Evolutionary conservation across 768 basidiomycete genomes (phyloP), one percentile per base, ranked within the genome.

Genomic region (Pleurotus salmoneostramineus): DNA sequence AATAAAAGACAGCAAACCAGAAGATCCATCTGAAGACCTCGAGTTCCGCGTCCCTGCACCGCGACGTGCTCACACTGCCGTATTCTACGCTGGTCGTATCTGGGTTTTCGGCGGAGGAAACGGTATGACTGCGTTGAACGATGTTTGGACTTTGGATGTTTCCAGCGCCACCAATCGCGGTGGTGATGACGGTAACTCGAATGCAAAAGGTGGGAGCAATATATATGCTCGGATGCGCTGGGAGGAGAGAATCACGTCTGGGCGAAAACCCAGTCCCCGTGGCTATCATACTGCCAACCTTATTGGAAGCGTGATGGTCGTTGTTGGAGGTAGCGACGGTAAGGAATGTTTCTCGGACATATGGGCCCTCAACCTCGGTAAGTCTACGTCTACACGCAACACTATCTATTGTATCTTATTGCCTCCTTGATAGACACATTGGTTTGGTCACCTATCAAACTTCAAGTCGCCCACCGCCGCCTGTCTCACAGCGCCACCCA

Each of bases 101-200:
- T 92, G 90, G 76, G 72, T 97, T 3, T 97, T 96, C 64, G 95
- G 94, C 6, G 94, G 95, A n/a, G 95, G 95, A 2, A 95, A 93
- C 58, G 95, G 95, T 0, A 77, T 88, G 74, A 83, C 82, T n/a
- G 94, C 95, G 0, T 77, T 97, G 56, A 91, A 92, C 63, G 95
- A 97, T 69, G 74, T 95, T 15, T 96, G 94, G 93, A 84, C 88
- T 12, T 74, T 96, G 21, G 92, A 96, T 58, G 83, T 89, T 0
- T 78, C 63, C 17, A 73, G 76, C 51, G 63, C 71, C 43, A 66
- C 55, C 44, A 63, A 64, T 7, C 60, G 63, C 5, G 62, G 58
- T 11, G 66, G 61, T 12, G 61, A 56, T 15, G 51, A 43, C 4
- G 58, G 55, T 45, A 10, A 17, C 2, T 12, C 40, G 10, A 44